Conservation (phyloP, 78 protist species). For the Anaeramoeba ignava region DNA sequence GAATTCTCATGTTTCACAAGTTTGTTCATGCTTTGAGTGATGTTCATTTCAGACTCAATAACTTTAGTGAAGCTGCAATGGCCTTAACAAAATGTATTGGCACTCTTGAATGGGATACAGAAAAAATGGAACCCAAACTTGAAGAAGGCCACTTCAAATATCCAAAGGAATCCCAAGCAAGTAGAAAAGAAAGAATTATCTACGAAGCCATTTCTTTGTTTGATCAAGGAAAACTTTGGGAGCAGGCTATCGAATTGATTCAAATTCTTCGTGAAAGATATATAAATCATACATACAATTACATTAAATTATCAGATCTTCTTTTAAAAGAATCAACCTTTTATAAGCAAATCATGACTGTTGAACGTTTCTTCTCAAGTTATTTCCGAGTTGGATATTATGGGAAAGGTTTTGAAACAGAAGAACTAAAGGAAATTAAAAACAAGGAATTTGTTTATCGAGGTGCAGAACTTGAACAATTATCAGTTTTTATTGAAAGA, state of each 20-base stretch:
- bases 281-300: conserved; percentile 35
- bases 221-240: conserved; percentile 61
- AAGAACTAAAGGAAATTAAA: not conserved
- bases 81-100: conserved; percentile 39
- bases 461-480: conserved; percentile 38
- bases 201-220: conserved; percentile 27
- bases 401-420: conserved; percentile 43
- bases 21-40: conserved; percentile 42
- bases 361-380: conserved; percentile 41
- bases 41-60: conserved; percentile 30
- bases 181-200: conserved; percentile 34
- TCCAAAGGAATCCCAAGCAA: not conserved
- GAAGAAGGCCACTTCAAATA: not conserved
- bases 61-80: conserved; percentile 47
- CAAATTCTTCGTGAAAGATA: conserved; percentile 28
- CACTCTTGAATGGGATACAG: conserved; percentile 32
- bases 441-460: conserved; percentile 51
- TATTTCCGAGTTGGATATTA: conserved; percentile 58
- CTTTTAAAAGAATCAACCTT: conserved; percentile 25
- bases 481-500: conserved; percentile 37
- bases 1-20: conserved; percentile 44
- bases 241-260: conserved; percentile 29
- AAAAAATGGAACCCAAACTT: not conserved
- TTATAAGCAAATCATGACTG: conserved; percentile 33
- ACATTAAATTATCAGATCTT: conserved; percentile 21